Conservation (phyloP, 805 yeast species). For the Lipomyces yamadae region DNA sequence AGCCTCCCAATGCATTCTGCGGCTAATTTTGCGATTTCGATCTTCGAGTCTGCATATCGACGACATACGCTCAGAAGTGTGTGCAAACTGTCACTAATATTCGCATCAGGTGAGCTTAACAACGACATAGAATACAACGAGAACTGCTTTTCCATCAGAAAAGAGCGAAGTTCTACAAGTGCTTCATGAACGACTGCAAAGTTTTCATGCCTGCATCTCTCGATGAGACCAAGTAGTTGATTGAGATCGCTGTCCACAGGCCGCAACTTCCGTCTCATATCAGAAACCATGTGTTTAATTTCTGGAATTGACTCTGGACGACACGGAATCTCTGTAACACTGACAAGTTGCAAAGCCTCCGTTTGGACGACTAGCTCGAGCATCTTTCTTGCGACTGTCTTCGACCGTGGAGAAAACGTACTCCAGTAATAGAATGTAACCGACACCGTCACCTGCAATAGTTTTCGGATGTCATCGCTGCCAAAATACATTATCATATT, state of each 20-base stretch:
- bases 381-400: constrained; percentile 57
- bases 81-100: constrained; percentile 37
- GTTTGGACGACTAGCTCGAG: constrained; percentile 46
- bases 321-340: constrained; percentile 40
- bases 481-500: constrained; percentile 62
- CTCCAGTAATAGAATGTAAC: constrained; percentile 72
- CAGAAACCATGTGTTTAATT: constrained; percentile 15
- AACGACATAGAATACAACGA: constrained; percentile 19
- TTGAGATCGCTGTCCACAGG: constrained; percentile 13
- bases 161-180: constrained; percentile 30
- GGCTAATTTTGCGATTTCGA: constrained; percentile 59
- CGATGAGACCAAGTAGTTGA: constrained; percentile 49
- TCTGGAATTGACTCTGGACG: constrained; percentile 26
- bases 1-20: constrained; percentile 73
- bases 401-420: constrained; percentile 55
- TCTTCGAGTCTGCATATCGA: constrained; percentile 39
- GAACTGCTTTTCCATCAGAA: constrained; percentile 21
- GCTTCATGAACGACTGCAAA: constrained; percentile 72
- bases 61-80: constrained; percentile 41
- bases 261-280: constrained; percentile 1
- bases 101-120: constrained; percentile 10
- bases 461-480: constrained; percentile 61
- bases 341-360: constrained; percentile 36
- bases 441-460: constrained; percentile 76
- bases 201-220: constrained; percentile 65